Conservation (phyloP, 768 basidiomycete genomes). For the Sarcodon sp. region DNA sequence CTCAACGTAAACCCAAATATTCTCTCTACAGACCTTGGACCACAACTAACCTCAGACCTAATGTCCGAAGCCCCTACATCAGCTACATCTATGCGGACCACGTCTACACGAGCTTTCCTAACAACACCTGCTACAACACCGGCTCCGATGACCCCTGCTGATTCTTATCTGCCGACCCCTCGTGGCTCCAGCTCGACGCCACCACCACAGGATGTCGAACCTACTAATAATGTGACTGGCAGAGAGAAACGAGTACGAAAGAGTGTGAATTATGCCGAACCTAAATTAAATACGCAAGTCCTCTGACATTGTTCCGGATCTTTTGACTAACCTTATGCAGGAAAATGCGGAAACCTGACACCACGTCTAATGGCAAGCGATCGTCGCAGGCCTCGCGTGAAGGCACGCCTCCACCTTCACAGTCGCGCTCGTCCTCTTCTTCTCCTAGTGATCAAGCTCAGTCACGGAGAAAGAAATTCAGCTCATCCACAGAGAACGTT, state of each 20-base stretch:
- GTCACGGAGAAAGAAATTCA: background rate
- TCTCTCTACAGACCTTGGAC: slow-evolving; percentile 19
- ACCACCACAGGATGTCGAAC: slow-evolving; percentile 22
- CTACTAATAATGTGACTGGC: slow-evolving; percentile 16
- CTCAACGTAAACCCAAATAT: background rate
- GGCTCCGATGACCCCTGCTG: slow-evolving; percentile 13
- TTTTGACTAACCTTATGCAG: slow-evolving; percentile 20
- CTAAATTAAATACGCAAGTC: slow-evolving; percentile 75
- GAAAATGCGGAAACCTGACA: slow-evolving; percentile 75
- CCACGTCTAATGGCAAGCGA: slow-evolving; percentile 8
- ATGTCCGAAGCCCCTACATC: slow-evolving; percentile 16
- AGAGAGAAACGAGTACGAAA: slow-evolving; percentile 53
- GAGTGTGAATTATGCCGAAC: slow-evolving; percentile 80
- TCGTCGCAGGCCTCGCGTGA: slow-evolving; percentile 15
- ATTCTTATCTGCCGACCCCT: slow-evolving; percentile 34
- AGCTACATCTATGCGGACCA: slow-evolving; percentile 22
- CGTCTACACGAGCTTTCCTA: slow-evolving; percentile 24
- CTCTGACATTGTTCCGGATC: background rate
- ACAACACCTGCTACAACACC: slow-evolving; percentile 33
- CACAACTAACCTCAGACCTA: slow-evolving; percentile 20
- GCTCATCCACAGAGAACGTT: background rate
- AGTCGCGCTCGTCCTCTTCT: slow-evolving; percentile 8
- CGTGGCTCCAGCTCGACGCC: slow-evolving; percentile 30
- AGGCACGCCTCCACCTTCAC: slow-evolving; percentile 4
- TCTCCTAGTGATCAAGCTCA: slow-evolving; percentile 2